Base-by-base conservation (phyloP, 2,329 filamentous ascomycete species). In the Pyrenochaeta sp. region DNA sequence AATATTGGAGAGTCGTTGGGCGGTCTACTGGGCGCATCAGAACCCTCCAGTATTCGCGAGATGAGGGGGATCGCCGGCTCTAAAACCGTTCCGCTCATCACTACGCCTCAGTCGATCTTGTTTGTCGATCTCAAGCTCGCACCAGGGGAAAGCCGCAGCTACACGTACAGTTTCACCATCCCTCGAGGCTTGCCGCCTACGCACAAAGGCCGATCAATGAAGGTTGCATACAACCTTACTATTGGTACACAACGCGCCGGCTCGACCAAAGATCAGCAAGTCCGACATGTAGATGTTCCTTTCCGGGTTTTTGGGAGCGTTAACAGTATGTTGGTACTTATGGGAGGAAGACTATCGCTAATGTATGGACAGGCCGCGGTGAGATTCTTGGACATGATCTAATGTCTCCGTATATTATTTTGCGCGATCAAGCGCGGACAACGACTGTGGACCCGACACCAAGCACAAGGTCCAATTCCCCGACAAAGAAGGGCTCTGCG, bases 231-330 rank as follows among this genome's bases (percentile, higher is more conserved):
- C 78, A 91, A 90, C 71, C 81, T 99, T 11, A 88, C 96, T 9
- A 91, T 99, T 59, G 94, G 94, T 39, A 97, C 94, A 0, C 95
- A 99, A 74, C 83, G 93, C 58, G 88, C 91, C 1, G 91, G 91
- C 9, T 90, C 88, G 12, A 83, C 85, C 20, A 90, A 87, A 63
- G 88, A 94, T 60, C 91, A 87, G 63, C 77, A 92, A 65, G 88
- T 98, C 40, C 91, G 89, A 66, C 91, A 92, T n/a, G 89, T 97
- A 36, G 94, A 96, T 60, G 83, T 97, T 23, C 95, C 95, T 0
- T 97, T 99, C 70, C 87, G 95, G 36, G 90, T 99, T 2, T 86
- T 98, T 45, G 94, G 94, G 35, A 95, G 94, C 64, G 94, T 99
- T 32, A 96, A 96, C 77, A 87, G 86, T 74, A 70, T 57, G 73